Percentiles rank a stretch among this genome's conserved stretches.
Evolutionary conservation across 257 asterid genomes (phyloP).

Genomic region (Leonotis leonurus): DNA sequence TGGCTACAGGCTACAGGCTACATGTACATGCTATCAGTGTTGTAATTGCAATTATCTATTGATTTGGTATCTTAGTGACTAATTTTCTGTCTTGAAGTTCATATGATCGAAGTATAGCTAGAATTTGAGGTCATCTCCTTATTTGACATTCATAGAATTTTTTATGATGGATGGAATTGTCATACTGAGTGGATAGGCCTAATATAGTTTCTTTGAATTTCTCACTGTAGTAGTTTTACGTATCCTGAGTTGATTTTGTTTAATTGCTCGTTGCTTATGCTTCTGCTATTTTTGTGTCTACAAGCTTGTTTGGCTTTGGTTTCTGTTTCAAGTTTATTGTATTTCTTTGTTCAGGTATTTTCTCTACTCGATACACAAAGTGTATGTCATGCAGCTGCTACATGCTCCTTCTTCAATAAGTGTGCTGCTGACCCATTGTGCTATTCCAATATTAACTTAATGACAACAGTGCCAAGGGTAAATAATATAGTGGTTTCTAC

Average conservation of each 20-base stretch:
- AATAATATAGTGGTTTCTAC: conserved; percentile 64
- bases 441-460: conserved; percentile 69
- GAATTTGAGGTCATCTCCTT: no score
- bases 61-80: no score
- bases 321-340: conserved; percentile 7
- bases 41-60: not conserved
- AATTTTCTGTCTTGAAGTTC: no score
- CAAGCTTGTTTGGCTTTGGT: no score
- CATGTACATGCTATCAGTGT: not conserved
- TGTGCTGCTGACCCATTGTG: conserved; percentile 80
- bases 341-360: conserved; percentile 47
- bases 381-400: conserved; percentile 67
- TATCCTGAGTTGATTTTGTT: conserved; percentile 2
- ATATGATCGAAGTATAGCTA: no score
- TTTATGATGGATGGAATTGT: not conserved
- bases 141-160: not conserved
- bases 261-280: not conserved
- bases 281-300: not conserved
- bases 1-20: no score
- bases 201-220: not conserved
- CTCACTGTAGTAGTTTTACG: not conserved
- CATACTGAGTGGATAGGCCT: not conserved
- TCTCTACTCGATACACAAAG: conserved; percentile 68
- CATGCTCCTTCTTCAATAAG: conserved; percentile 69
- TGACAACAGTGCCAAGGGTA: conserved; percentile 47